Evolutionary conservation across 305 asterid genomes (phyloP).

Genomic region (Solanum hybrid): DNA sequence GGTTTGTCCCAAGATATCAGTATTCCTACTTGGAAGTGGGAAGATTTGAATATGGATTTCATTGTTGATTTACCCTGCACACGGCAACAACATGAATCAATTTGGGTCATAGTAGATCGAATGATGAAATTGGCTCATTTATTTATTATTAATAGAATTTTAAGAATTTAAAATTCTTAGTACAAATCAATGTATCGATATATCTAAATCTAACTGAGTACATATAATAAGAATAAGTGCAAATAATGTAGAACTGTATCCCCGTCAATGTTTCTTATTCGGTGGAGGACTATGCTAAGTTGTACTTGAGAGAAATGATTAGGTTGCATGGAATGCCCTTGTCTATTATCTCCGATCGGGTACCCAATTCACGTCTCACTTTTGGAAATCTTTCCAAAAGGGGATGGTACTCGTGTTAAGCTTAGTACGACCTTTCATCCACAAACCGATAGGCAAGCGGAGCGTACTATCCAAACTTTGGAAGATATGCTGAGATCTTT

Average conservation of each 20-base stretch:
- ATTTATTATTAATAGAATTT: too few species aligned
- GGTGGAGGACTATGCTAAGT: not conserved
- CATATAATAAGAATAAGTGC: too few species aligned
- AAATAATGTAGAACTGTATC: not conserved
- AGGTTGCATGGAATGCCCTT: not conserved
- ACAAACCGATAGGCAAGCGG: not conserved
- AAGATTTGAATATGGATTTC: not conserved
- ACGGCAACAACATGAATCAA: not conserved
- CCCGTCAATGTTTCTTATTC: not conserved
- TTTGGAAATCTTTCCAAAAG: not conserved
- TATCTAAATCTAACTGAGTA: too few species aligned
- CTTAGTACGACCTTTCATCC: not conserved
- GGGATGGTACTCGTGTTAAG: not conserved
- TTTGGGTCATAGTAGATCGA: not conserved
- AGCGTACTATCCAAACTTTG: not conserved
- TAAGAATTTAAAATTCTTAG: too few species aligned
- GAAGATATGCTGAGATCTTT: not conserved
- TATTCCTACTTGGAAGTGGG: not conserved
- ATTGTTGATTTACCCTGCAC: not conserved
- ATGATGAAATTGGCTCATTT: too few species aligned
- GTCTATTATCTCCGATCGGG: not conserved
- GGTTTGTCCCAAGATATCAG: not conserved
- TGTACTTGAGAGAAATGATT: not conserved
- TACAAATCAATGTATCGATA: too few species aligned
- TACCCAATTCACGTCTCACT: not conserved